phyloP scores from a whole-genome alignment of 2,329 filamentous ascomycete genomes.

The Aureobasidium sp. region DNA sequence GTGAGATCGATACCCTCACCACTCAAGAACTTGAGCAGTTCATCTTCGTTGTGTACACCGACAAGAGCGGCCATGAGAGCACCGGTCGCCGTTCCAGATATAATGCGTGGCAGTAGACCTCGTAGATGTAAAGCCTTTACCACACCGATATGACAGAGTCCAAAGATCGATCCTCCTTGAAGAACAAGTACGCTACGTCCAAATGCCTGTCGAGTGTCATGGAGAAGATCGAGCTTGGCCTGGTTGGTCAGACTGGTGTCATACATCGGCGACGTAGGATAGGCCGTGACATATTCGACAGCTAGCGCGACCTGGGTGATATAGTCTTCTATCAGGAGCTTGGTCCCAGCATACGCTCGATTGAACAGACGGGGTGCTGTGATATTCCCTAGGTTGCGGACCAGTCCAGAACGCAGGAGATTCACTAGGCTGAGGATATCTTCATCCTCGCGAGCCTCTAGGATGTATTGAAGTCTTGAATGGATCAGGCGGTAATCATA shows the following conservation, averaged over 20 bases:
- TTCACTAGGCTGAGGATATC: slow-evolving; percentile 71
- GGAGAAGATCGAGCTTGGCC: slow-evolving; percentile 76
- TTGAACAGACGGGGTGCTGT: slow-evolving; percentile 76
- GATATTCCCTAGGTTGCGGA: slow-evolving; percentile 89
- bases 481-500: slow-evolving; percentile 85
- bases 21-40: slow-evolving; percentile 67
- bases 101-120: slow-evolving; percentile 77
- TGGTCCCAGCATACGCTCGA: slow-evolving; percentile 79
- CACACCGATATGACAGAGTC: slow-evolving; percentile 81
- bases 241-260: slow-evolving; percentile 54
- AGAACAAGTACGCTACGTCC: slow-evolving; percentile 78
- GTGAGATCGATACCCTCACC: slow-evolving; percentile 77
- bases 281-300: slow-evolving; percentile 65
- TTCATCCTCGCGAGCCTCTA: slow-evolving; percentile 60
- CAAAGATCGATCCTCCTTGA: slow-evolving; percentile 87
- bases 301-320: slow-evolving; percentile 76
- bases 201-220: slow-evolving; percentile 82
- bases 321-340: slow-evolving; percentile 86
- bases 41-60: slow-evolving; percentile 78
- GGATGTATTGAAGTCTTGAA: slow-evolving; percentile 64
- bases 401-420: slow-evolving; percentile 65
- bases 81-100: slow-evolving; percentile 84
- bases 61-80: slow-evolving; percentile 85
- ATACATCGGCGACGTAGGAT: slow-evolving; percentile 46
- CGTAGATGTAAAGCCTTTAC: slow-evolving; percentile 79